Evolutionary conservation across 2,329 filamentous ascomycete species (phyloP).

Genomic region (Didymella exigua): DNA sequence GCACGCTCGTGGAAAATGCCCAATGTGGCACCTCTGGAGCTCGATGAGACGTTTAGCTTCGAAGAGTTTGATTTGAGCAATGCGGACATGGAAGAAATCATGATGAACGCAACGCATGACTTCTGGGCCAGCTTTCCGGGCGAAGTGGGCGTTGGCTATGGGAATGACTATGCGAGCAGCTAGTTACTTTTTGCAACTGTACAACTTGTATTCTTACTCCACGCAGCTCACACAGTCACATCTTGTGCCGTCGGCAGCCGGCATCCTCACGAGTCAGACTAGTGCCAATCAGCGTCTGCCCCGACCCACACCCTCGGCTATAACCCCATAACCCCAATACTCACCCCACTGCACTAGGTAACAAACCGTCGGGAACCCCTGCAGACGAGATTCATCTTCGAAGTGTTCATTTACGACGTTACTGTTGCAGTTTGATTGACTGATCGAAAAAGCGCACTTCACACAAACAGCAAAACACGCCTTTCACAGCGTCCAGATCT

Average conservation of each 20-base stretch:
- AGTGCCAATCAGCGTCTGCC: conserved; percentile 2
- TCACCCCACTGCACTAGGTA: conserved; percentile 15
- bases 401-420: too few relatives aligned
- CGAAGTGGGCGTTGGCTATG: conserved; percentile 45
- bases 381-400: not conserved
- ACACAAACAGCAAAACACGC: not conserved
- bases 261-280: not conserved
- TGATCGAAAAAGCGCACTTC: not conserved
- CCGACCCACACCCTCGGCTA: conserved; percentile 10
- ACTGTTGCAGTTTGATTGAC: not conserved
- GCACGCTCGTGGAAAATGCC: conserved; percentile 31
- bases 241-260: conserved; percentile 7
- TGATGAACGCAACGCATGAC: conserved; percentile 48
- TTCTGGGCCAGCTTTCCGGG: conserved; percentile 50
- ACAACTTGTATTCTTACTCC: not conserved
- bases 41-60: conserved; percentile 41
- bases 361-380: not conserved
- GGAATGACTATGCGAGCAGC: conserved; percentile 6
- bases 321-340: not conserved
- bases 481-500: not conserved
- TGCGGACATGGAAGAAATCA: conserved; percentile 47
- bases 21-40: conserved; percentile 35
- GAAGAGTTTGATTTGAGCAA: conserved; percentile 43
- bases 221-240: not conserved
- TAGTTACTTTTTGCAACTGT: not conserved